phyloP scores from a whole-genome alignment of 306 rosid species.

The Quercus gilva region DNA sequence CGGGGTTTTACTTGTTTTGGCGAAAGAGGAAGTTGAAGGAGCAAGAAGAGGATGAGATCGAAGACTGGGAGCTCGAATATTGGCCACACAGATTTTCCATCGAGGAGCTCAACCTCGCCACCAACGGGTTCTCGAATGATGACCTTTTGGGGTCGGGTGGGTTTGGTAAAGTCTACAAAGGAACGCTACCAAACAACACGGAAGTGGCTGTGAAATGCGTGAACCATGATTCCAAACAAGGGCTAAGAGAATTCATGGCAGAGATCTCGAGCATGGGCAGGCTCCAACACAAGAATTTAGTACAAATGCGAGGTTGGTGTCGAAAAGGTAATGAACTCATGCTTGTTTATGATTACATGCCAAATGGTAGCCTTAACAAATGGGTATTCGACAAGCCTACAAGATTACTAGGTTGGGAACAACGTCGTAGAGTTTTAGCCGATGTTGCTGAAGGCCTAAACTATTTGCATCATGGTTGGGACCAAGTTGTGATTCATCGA shows the following conservation, averaged over 20 bases:
- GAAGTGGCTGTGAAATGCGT: conserved; percentile 86
- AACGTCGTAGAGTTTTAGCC: conserved; percentile 58
- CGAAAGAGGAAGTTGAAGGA: conserved; percentile 34
- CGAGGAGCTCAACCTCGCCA: conserved; percentile 65
- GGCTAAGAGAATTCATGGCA: conserved; percentile 89
- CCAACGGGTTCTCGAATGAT: conserved; percentile 45
- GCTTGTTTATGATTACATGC: conserved; percentile 91
- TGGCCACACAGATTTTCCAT: conserved; percentile 88
- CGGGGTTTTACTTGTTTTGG: conserved; percentile 44
- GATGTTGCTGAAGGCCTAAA: conserved; percentile 86
- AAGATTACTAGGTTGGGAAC: conserved; percentile 49
- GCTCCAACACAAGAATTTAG: conserved; percentile 81
- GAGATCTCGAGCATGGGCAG: conserved; percentile 94
- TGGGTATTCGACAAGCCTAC: conserved; percentile 66
- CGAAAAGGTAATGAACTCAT: conserved; percentile 61
- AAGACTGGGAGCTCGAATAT: conserved; percentile 86
- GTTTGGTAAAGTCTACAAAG: conserved; percentile 80
- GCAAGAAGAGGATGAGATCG: conserved; percentile 61
- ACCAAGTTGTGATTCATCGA: conserved; percentile 80
- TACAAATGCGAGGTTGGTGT: conserved; percentile 95
- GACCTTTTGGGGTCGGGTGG: conserved; percentile 74
- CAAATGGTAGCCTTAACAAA: conserved; percentile 75
- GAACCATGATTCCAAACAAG: conserved; percentile 89
- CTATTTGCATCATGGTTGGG: conserved; percentile 93
- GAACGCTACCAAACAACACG: conserved; percentile 46